Percentiles rank a stretch among this genome's conserved stretches.
phyloP scores from a whole-genome alignment of 495 filamentous ascomycete genomes.

The Astrothelium subdiscretum region DNA sequence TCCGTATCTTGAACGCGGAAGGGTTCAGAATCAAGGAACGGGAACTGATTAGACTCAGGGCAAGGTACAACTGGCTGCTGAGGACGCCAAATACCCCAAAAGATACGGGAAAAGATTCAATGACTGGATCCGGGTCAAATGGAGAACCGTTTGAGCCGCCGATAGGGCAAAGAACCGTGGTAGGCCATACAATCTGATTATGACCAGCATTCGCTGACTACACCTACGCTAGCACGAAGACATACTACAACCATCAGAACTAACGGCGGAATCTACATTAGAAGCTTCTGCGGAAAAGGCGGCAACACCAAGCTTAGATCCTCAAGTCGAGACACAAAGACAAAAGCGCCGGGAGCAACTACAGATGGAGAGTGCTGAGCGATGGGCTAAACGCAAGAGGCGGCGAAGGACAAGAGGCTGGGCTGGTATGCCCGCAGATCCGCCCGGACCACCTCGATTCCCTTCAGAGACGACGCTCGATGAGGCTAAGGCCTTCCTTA shows the following conservation, averaged over 20 bases:
- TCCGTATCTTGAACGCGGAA: conserved; percentile 53
- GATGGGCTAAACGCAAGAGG: conserved; percentile 55
- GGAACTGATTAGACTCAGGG: conserved; percentile 54
- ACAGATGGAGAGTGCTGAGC: conserved; percentile 52
- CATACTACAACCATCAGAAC: neutral
- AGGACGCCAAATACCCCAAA: conserved; percentile 49
- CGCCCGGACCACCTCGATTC: conserved; percentile 61
- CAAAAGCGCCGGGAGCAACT: conserved; percentile 29
- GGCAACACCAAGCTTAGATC: conserved; percentile 6
- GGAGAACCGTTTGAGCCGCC: neutral
- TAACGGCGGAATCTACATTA: neutral
- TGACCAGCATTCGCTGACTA: neutral
- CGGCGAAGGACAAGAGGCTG: conserved; percentile 58
- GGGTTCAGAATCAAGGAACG: conserved; percentile 61
- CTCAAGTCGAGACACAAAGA: conserved; percentile 22
- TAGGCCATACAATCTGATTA: neutral
- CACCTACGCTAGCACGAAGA: neutral
- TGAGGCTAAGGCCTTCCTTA: conserved; percentile 61
- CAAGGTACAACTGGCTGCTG: conserved; percentile 52
- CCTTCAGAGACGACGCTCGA: conserved; percentile 73
- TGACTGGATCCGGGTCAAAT: neutral
- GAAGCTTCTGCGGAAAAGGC: neutral
- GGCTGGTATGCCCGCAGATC: conserved; percentile 63
- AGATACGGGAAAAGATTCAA: conserved; percentile 12
- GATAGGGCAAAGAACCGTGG: neutral